Evolutionary conservation across 2,329 filamentous ascomycete genomes (phyloP), one percentile per base, ranked within the genome.

Genomic region (Fusarium concolor): DNA sequence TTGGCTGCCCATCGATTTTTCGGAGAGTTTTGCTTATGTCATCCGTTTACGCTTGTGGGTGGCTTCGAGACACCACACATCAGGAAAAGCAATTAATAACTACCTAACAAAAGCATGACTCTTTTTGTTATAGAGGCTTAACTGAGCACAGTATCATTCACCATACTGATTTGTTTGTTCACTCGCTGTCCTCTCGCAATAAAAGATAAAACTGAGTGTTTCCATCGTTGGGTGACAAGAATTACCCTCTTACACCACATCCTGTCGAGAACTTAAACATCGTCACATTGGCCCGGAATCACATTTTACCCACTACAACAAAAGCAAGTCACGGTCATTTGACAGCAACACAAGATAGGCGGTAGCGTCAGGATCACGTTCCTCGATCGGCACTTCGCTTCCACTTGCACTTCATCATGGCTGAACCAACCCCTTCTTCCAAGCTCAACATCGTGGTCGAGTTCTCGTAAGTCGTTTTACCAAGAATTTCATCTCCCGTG

Each of bases 391-490:
- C 60, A 58, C 61, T 11, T 57, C 24, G 10, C 39, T 55, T 55
- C 58, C 41, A 41, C 38, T 61, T 62, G 39, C 15, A 57, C 46
- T 41, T 52, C 60, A 22, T 37, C 56, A 74, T 74, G 70, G 60
- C 54, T 54, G 62, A 66, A 38, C 42, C 52, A 7, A 58, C 47
- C 33, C 57, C 59, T 50, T 38, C 53, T 74, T 69, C 77, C 33
- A 77, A 77, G 11, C 80, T 92, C 49, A 77, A 85, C 22, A 84
- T 95, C 68, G 87, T 86, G 7, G 88, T 96, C 28, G 92, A 96
- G 77, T 95, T 96, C 74, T 85, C 81, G 82, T 84, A 76, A 76
- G 82, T 79, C 44, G 44, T 57, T 65, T 69, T 64, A 58, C 35
- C 43, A 47, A 46, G 20, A 62, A 55, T 29, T 53, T 51, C 64